A percentile compares a stretch with the other conserved stretches of the same genome.
Evolutionary conservation across 2,329 filamentous ascomycete species (phyloP).

Genomic region (Aspergillus fijiensis): DNA sequence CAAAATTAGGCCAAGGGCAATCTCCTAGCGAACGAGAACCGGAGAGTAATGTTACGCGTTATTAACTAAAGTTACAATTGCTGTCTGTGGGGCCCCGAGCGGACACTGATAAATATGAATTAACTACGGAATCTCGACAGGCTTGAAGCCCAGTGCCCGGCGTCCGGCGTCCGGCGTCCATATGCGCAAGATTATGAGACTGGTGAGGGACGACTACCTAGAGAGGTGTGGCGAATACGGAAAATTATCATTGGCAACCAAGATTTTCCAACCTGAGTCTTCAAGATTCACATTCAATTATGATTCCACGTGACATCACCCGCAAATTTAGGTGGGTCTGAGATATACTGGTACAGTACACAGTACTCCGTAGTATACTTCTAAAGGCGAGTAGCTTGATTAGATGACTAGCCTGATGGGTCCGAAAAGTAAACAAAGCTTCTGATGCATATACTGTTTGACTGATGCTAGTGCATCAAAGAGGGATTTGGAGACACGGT

Average conservation of each 20-base stretch:
- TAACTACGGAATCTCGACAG: too few species aligned
- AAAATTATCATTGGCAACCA: too few species aligned
- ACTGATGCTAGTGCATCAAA: too few species aligned
- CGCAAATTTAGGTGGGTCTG: background rate
- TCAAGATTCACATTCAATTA: background rate
- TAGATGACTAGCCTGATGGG: too few species aligned
- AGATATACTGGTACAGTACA: background rate
- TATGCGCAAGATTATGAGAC: background rate
- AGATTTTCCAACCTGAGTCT: background rate
- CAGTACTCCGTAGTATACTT: too few species aligned
- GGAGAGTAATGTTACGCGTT: background rate
- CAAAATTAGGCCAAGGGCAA: background rate
- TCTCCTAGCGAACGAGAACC: background rate
- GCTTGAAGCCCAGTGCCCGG: background rate
- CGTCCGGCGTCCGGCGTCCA: background rate
- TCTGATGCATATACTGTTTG: too few species aligned
- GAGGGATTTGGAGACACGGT: too few species aligned
- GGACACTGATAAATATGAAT: too few species aligned
- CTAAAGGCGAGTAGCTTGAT: too few species aligned
- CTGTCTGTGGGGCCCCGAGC: background rate
- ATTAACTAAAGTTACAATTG: background rate
- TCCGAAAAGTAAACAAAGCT: too few species aligned
- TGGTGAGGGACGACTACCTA: background rate
- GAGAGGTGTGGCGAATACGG: too few species aligned
- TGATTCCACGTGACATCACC: background rate